These are phyloP conservation scores for Rhodotorula glutinis DNA, from an alignment of 1,284 basidiomycete genomes.

Conservation along the genomic window DNA sequence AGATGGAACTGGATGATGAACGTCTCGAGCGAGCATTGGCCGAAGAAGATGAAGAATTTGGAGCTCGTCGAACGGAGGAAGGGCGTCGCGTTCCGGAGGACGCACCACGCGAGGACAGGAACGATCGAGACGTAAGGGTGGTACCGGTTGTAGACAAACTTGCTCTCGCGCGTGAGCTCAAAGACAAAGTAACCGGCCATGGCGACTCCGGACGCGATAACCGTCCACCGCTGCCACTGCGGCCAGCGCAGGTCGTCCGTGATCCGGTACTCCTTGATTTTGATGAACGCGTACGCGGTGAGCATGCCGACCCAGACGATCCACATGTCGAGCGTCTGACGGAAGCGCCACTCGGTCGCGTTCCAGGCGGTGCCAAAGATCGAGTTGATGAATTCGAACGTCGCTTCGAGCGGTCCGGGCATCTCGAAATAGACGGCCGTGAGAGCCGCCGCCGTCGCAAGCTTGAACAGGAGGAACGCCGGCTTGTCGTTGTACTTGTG, in stretches of 20 bases:
- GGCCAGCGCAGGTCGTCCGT: constrained; percentile 68
- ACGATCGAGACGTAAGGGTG: constrained; percentile 79
- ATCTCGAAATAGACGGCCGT: constrained; percentile 67
- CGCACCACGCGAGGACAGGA: constrained; percentile 69
- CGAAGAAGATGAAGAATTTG: constrained; percentile 70
- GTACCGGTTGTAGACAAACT: constrained; percentile 78
- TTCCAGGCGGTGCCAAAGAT: constrained; percentile 76
- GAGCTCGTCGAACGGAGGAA: constrained; percentile 67
- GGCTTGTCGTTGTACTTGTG: constrained; percentile 68
- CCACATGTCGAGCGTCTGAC: constrained; percentile 79
- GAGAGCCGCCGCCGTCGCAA: constrained; percentile 61
- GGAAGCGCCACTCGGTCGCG: constrained; percentile 78
- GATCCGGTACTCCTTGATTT: constrained; percentile 68
- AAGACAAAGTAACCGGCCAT: constrained; percentile 77
- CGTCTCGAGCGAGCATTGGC: constrained; percentile 51
- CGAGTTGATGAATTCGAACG: constrained; percentile 63
- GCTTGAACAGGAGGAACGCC: constrained; percentile 66
- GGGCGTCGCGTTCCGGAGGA: constrained; percentile 70
- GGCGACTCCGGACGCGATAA: constrained; percentile 56
- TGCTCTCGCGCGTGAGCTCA: constrained; percentile 68
- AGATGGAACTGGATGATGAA: constrained; percentile 79
- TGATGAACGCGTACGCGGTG: constrained; percentile 67
- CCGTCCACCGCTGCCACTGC: constrained; percentile 54
- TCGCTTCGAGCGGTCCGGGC: constrained; percentile 59
- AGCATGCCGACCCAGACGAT: constrained; percentile 85